Conservation (phyloP, 345 rosid species). For the Eutrema heterophyllum region DNA sequence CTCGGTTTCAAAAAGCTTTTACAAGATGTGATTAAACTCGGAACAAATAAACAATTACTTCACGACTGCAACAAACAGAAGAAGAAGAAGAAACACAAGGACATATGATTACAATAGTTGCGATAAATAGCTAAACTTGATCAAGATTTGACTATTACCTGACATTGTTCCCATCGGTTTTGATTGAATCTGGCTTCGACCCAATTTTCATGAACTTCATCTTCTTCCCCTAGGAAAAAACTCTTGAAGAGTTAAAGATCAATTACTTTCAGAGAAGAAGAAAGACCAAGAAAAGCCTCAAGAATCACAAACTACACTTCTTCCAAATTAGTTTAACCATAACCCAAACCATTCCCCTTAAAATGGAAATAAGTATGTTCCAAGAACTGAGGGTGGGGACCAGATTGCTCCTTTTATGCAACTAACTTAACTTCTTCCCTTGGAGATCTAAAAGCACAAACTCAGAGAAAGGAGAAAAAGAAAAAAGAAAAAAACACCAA, state of each 20-base stretch:
- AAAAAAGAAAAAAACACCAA: not conserved
- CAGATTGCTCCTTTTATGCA: slow-evolving; percentile 33
- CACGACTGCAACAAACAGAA: no score
- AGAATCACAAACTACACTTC: slow-evolving; percentile 17
- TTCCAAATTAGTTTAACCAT: slow-evolving; percentile 3
- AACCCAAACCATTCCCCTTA: slow-evolving; percentile 25
- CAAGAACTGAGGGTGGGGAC: slow-evolving; percentile 57
- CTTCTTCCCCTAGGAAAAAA: slow-evolving; percentile 7
- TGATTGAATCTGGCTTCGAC: slow-evolving; percentile 73
- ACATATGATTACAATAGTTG: not conserved
- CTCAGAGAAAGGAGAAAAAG: slow-evolving; percentile 31
- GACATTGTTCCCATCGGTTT: slow-evolving; percentile 37
- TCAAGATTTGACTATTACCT: slow-evolving; percentile 22
- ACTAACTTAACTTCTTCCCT: slow-evolving; percentile 42
- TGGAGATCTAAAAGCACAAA: slow-evolving; percentile 49
- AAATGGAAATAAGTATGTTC: slow-evolving; percentile 37
- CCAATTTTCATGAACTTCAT: slow-evolving; percentile 99
- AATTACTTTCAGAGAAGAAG: not conserved
- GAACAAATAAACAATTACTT: not conserved
- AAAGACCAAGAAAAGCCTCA: slow-evolving; percentile 6
- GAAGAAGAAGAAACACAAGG: not conserved
- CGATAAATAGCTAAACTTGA: not conserved
- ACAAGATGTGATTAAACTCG: not conserved
- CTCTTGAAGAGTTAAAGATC: slow-evolving; percentile 15
- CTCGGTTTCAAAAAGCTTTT: not conserved